Evolutionary conservation across 1,284 basidiomycete species (phyloP), one percentile per base, ranked within the genome.

Genomic region (Tylopilus sp.): DNA sequence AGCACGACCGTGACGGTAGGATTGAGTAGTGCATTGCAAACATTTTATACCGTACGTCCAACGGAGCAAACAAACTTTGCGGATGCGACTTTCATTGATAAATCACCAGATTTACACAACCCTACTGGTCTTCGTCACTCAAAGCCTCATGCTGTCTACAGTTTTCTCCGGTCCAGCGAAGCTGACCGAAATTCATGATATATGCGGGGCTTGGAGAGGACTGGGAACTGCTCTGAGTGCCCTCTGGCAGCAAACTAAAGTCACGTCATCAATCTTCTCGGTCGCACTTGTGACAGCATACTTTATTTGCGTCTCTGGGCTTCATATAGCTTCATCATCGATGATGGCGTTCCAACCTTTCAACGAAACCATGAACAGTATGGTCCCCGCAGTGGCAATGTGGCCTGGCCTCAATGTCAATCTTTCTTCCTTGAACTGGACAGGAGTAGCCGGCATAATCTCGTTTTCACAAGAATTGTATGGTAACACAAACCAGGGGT

Each of bases 241-340:
- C 32, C 58, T 60, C 29, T 60, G 58, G 58, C 58, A 60, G 29
- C 58, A 60, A 53, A 60, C 51, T 19, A 53, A 60, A 13, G 47
- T 49, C n/a, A n/a, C 26, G 13, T 58, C 57, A 1, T 58, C 57
- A 16, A 9, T 52, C 3, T 19, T 36, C 32, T 24, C 57, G 6
- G 52, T 58, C 4, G 22, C 24, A 7, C 33, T 51, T n/a, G 57
- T 58, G 57, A 38, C n/a, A n/a, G 32, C 32, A 22, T 58, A 58
- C 57, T 58, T 58, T 51, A 1, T 22, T 6, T 51, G 57, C 13
- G n/a, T 51, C 33, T 4, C 57, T 10, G 47, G 36, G 8, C 57
- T 51, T 38, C 57, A 58, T 19, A 33, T 51, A 7, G 32, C 57
- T 2, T 58, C 57, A 7, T 51, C 57, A 5, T 38, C 57, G 24